phyloP scores from a whole-genome alignment of 441 rosid genomes.

The Syzygium syzygioides region DNA sequence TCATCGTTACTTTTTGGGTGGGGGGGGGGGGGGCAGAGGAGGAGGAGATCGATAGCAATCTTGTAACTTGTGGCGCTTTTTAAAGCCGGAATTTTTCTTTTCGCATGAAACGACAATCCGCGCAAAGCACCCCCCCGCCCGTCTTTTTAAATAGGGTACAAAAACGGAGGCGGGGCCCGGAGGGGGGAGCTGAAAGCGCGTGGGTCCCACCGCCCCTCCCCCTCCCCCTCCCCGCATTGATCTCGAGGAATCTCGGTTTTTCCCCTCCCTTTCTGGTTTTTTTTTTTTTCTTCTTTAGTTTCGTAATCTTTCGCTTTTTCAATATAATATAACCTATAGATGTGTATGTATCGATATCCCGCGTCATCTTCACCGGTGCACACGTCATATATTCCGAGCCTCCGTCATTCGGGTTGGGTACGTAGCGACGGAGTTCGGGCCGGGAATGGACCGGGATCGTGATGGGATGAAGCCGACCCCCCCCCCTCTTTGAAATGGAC shows the following conservation, averaged over 20 bases:
- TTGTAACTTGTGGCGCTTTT: neutral
- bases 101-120: neutral
- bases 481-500: too few relatives aligned
- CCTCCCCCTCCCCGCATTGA: neutral
- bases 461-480: neutral
- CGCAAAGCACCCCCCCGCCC: neutral
- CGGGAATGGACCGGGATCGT: neutral
- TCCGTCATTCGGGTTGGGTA: neutral
- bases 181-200: neutral
- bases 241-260: neutral
- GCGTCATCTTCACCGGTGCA: too few relatives aligned
- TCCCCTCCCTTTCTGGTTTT: neutral
- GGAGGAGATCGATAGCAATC: neutral
- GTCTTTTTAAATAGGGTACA: neutral
- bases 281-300: neutral
- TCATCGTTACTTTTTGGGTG: neutral
- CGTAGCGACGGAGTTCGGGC: neutral
- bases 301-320: neutral
- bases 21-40: neutral
- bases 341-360: too few relatives aligned
- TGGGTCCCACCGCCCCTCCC: neutral
- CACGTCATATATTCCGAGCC: neutral
- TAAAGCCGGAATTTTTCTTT: too few relatives aligned
- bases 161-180: neutral
- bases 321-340: neutral